Evolutionary conservation across 495 filamentous ascomycete species (phyloP).

Genomic region (Penicillium daleae): DNA sequence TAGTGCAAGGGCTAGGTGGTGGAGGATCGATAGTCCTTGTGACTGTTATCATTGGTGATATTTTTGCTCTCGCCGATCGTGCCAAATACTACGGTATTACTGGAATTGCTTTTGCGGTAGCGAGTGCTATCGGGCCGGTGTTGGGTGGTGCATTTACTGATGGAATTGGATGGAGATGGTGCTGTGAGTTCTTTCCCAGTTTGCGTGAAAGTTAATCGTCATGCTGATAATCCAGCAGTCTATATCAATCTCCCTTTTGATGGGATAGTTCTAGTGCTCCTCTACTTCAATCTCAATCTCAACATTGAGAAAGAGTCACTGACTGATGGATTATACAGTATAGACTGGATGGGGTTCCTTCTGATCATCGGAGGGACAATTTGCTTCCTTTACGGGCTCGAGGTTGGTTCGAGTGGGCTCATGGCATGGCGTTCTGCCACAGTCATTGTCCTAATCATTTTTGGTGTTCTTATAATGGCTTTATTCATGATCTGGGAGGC

Average conservation of each 20-base stretch:
- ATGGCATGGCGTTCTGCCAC: slow-evolving; percentile 75
- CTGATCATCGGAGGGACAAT: slow-evolving; percentile 73
- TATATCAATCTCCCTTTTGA: slow-evolving; percentile 6
- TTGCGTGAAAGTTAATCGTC: background rate
- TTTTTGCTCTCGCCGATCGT: slow-evolving; percentile 50
- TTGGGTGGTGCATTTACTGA: slow-evolving; percentile 1
- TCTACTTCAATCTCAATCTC: slow-evolving; percentile 1
- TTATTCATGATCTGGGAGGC: slow-evolving; percentile 11
- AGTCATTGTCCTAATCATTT: slow-evolving; percentile 73
- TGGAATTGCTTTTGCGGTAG: background rate
- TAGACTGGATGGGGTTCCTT: slow-evolving; percentile 57
- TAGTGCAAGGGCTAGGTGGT: slow-evolving; percentile 71
- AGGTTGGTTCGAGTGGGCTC: slow-evolving; percentile 68
- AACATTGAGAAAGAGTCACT: background rate
- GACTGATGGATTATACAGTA: background rate
- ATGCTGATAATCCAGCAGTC: background rate
- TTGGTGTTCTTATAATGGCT: slow-evolving; percentile 5
- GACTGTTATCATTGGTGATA: slow-evolving; percentile 71
- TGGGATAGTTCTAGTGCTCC: background rate
- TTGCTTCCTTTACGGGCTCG: slow-evolving; percentile 81
- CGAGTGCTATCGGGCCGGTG: background rate
- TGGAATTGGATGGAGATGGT: slow-evolving; percentile 4
- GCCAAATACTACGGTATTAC: background rate
- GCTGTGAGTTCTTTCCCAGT: background rate
- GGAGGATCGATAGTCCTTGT: slow-evolving; percentile 73